Evolutionary conservation across 2,329 filamentous ascomycete species (phyloP).

Genomic region (Celoporthe dispersa): DNA sequence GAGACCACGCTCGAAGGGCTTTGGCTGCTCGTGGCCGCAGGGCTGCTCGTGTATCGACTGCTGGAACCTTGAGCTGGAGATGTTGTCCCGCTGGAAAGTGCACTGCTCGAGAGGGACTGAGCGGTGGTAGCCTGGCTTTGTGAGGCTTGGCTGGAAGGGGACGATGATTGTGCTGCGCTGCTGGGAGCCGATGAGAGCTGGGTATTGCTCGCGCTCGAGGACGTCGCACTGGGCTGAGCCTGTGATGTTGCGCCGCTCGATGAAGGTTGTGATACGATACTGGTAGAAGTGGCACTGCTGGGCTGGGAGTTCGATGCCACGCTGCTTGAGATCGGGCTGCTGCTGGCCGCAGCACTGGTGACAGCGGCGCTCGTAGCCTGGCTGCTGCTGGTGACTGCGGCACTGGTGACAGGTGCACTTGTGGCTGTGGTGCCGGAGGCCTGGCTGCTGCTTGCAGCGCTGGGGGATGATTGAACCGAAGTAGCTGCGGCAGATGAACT

Average conservation of each 20-base stretch:
- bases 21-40: neutral
- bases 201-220: neutral
- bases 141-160: neutral
- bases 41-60: neutral
- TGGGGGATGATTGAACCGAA: neutral
- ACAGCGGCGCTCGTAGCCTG: neutral
- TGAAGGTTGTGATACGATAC: neutral
- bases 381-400: neutral
- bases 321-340: neutral
- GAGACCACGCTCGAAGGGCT: neutral
- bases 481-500: neutral
- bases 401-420: neutral
- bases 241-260: neutral
- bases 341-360: neutral
- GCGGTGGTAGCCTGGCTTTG: neutral
- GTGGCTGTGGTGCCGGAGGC: neutral
- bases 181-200: neutral
- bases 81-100: neutral
- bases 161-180: neutral
- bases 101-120: neutral
- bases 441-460: neutral
- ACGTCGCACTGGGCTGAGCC: neutral
- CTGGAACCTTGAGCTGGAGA: neutral
- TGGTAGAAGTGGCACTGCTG: conserved; percentile 1
- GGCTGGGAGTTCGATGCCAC: neutral